Base-by-base conservation (phyloP, 1,284 basidiomycete genomes). In the Cutaneotrichosporon cavernicola region DNA sequence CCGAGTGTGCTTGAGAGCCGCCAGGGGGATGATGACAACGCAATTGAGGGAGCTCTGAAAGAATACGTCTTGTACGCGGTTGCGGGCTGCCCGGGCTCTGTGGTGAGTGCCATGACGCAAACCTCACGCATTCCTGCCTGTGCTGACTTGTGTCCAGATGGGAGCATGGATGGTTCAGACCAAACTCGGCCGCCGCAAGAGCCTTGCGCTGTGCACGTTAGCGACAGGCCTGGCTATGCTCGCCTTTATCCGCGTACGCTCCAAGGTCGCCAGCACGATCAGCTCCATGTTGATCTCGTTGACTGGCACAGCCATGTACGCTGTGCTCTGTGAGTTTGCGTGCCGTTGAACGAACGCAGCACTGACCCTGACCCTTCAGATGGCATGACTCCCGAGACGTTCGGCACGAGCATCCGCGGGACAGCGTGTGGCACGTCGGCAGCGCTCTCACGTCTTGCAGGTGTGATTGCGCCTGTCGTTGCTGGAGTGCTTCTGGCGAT, bases 401-500 rank as follows among this genome's bases (percentile, higher is more conserved):
- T 94, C 74, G 87, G 85, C 2, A 93, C 91, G 2, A 68, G 71
- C 85, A 90, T 93, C 7, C 86, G 93, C 66, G 94, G 94, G 30
- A 95, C 92, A 8, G 93, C 92, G 0, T 91, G 90, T 72, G 93
- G 94, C 0, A 91, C 92, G 59, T 92, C 93, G 0, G 92, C 92
- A 2, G 92, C 92, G 4, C 80, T 96, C 0, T 93, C 90, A 22
- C 84, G 93, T 76, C 87, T 96, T 88, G 89, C 92, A 4, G 94
- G 94, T 2, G 93, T 97, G 85, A 86, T 92, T 40, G 92, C 92
- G 0, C 93, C 94, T 0, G 85, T 97, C 43, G 77, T 90, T 5
- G 93, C 94, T 0, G 94, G 94, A 0, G 76, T 84, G n/a, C 84
- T 97, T 8, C 84, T 97, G 22, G 84, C 86, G 73, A 82, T 93